Evolutionary conservation across 2,329 filamentous ascomycete genomes (phyloP).

Genomic region (Colletotrichum falcatum): DNA sequence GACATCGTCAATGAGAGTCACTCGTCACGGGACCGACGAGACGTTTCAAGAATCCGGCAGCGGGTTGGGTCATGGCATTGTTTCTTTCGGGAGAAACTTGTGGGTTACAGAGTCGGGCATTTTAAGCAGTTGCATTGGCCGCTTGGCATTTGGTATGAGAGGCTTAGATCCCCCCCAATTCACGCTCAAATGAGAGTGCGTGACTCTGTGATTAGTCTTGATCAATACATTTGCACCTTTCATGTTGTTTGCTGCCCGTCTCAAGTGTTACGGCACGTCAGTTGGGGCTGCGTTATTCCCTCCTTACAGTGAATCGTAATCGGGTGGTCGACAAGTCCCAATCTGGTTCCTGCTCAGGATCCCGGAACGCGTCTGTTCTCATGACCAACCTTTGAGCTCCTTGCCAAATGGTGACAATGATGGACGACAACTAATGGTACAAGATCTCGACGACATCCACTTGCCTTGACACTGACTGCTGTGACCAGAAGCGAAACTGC

Average conservation of each 20-base stretch:
- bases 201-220: not conserved
- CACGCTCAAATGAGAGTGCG: not conserved
- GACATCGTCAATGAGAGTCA: slow-evolving; percentile 17
- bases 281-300: too few relatives aligned
- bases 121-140: not conserved
- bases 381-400: slow-evolving; percentile 62
- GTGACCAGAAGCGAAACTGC: slow-evolving; percentile 58
- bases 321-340: not conserved
- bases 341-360: not conserved
- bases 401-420: slow-evolving; percentile 63
- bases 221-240: not conserved
- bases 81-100: not conserved
- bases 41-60: slow-evolving; percentile 18
- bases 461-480: slow-evolving; percentile 44
- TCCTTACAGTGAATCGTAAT: slow-evolving; percentile 48
- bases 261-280: too few relatives aligned
- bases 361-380: not conserved
- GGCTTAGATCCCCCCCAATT: not conserved
- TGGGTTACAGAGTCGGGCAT: not conserved
- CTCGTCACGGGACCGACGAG: slow-evolving; percentile 18
- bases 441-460: slow-evolving; percentile 76
- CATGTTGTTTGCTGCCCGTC: not conserved
- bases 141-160: slow-evolving; percentile 7
- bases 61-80: slow-evolving; percentile 2
- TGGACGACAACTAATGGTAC: slow-evolving; percentile 72